Evolutionary conservation across 495 filamentous ascomycete genomes (phyloP), one percentile per base, ranked within the genome.

Genomic region (Glarea lozoyensis): DNA sequence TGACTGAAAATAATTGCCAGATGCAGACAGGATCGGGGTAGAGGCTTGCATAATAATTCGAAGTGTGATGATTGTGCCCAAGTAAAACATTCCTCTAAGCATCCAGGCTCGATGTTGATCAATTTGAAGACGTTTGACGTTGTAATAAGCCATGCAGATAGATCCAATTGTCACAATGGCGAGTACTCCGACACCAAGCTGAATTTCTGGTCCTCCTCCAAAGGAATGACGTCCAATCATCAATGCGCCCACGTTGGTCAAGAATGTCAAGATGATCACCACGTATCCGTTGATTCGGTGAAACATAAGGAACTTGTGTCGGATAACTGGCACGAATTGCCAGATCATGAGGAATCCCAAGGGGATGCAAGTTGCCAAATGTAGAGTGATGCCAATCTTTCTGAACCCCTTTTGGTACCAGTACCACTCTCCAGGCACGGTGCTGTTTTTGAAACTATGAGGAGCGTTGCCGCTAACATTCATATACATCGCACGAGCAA

Each of bases 81-180:
- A 53, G 53, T 66, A 65, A 25, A 57, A 58, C 64, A 64, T 64
- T 3, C 68, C 54, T 11, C 75, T 53, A 16, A 78, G 51, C 71
- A 74, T 77, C 71, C 71, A 79, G 9, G 64, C 63, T 2, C 73
- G 60, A 45, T 79, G 75, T 48, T 77, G 61, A 17, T 75, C 70
- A 42, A 79, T 72, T 46, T 73, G 70, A 13, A 72, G 52, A 10
- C 60, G 50, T 52, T 67, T 70, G 56, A 75, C 68, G 44, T 71
- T 73, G 43, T 67, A 64, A 27, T 61, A 66, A 13, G 70, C 68
- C 48, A 68, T 45, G 9, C 40, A 27, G 10, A 69, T 42, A 5
- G 60, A 42, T 15, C 37, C 34, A 3, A 62, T 48, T 15, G 64
- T 62, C 24, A 67, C 20, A 30, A 72, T 55, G 4, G 50, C 58